A percentile compares a stretch with the other conserved stretches of the same genome.
These are phyloP conservation scores for Pseudocercospora macadamiae DNA, from an alignment of 2,329 filamentous ascomycete genomes.

Conservation along the genomic window DNA sequence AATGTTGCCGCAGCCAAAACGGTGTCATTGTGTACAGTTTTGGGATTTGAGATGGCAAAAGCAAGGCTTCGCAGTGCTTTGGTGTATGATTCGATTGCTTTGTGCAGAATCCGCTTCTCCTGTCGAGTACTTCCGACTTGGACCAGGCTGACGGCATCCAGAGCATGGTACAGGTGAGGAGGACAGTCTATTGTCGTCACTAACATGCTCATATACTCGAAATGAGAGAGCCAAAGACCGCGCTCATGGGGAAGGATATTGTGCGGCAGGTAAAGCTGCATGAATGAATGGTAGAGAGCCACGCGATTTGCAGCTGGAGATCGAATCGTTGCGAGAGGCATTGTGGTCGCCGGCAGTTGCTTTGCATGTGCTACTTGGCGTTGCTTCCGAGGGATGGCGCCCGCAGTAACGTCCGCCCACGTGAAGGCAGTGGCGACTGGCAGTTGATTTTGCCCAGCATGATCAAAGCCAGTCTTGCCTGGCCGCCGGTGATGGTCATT, in stretches of 20 bases:
- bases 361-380: not conserved
- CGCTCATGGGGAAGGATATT: conserved; percentile 11
- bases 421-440: conserved; percentile 9
- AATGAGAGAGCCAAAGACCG: conserved; percentile 10
- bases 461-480: no score
- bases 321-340: not conserved
- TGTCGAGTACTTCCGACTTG: conserved; percentile 31
- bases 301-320: conserved; percentile 11
- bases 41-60: conserved; percentile 14
- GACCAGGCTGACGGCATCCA: conserved; percentile 33
- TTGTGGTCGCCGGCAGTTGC: not conserved
- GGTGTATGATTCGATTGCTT: conserved; percentile 29
- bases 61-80: conserved; percentile 26
- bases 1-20: conserved; percentile 31
- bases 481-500: no score
- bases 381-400: not conserved
- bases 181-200: conserved; percentile 10
- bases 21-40: conserved; percentile 28
- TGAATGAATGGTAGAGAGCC: conserved; percentile 27
- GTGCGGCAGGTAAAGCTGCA: conserved; percentile 31
- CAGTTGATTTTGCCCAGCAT: no score
- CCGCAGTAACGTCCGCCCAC: not conserved
- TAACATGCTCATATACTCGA: conserved; percentile 24
- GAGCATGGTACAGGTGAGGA: conserved; percentile 26
- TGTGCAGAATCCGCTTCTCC: conserved; percentile 26